Base-by-base conservation (phyloP, 208 protist species). In the Wallacemonas collosoma region DNA sequence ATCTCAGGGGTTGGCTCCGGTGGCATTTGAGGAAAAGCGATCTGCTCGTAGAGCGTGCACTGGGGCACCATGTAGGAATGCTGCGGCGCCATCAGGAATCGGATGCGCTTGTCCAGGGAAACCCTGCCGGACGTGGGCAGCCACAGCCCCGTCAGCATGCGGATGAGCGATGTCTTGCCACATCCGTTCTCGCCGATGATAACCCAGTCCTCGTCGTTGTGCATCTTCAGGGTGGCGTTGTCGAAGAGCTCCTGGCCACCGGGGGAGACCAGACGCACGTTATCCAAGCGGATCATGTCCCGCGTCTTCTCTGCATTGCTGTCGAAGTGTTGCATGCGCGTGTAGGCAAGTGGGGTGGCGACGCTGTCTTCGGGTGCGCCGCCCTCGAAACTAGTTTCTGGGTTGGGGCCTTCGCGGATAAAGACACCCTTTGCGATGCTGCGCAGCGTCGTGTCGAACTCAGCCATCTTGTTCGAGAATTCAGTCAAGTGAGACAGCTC, bases 61-160 rank as follows among this genome's bases (percentile, higher is more conserved):
- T 93, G 74, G 8, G 89, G 89, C 5, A 83, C 82, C 88, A 94
- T 90, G 77, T 93, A 96, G 64, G 82, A 88, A 73, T 92, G 80
- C 73, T 96, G 89, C 17, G 92, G 89, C 0, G 87, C 87, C 55
- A 94, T 76, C 2, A 93, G 69, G 44, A 90, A 87, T 40, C 75
- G 66, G 11, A 96, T 75, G 17, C 73, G 63, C 36, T 72, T 67
- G 53, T 91, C 78, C 55, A 85, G 61, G 15, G 79, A 71, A 2
- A 91, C 81, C 44, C 60, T 40, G 47, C 92, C 89, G 14, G 77
- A 70, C 35, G 70, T 82, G 36, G 86, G 86, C 50, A 77, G 79
- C 90, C 93, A 97, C 63, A 97, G 76, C 2, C 90, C 88, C 15
- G 80, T 85, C 50, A 97, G 76, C 83, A 97, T 90, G 62, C 90